A percentile compares a stretch with the other conserved stretches of the same genome.
Conservation (phyloP, 2,329 filamentous ascomycete species). For the Ceratocystis albifundus region DNA sequence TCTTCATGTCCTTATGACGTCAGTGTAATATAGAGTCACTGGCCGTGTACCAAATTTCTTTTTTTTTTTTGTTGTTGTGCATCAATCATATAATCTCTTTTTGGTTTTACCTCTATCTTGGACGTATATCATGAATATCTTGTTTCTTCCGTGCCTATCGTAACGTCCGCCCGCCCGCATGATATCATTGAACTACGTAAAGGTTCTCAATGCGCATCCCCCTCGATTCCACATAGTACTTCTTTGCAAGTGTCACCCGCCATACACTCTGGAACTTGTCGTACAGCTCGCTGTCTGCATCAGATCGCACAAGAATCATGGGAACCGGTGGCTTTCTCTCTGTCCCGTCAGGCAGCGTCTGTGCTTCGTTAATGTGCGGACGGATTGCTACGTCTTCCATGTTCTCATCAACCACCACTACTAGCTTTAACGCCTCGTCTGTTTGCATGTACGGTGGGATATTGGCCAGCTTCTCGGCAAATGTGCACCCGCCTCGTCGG, state of each 20-base stretch:
- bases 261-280: slow-evolving; percentile 50
- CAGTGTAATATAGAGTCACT: slow-evolving; percentile 11
- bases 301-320: slow-evolving; percentile 70
- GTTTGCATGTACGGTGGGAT: slow-evolving; percentile 64
- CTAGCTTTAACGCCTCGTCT: slow-evolving; percentile 57
- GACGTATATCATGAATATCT: slow-evolving; percentile 3
- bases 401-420: slow-evolving; percentile 54
- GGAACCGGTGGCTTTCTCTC: slow-evolving; percentile 60
- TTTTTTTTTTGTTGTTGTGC: background rate
- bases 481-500: slow-evolving; percentile 71
- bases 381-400: slow-evolving; percentile 33
- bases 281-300: slow-evolving; percentile 50
- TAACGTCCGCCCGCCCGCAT: background rate
- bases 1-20: background rate
- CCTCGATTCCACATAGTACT: slow-evolving; percentile 72
- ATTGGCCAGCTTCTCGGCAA: slow-evolving; percentile 68
- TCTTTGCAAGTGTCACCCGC: slow-evolving; percentile 61
- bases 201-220: slow-evolving; percentile 64
- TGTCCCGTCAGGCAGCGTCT: slow-evolving; percentile 59
- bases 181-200: slow-evolving; percentile 37
- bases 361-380: slow-evolving; percentile 64
- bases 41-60: background rate
- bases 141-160: background rate
- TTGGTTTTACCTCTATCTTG: background rate
- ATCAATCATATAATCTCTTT: background rate